Evolutionary conservation across 768 basidiomycete species (phyloP).

Genomic region (Pleurotus djamor): DNA sequence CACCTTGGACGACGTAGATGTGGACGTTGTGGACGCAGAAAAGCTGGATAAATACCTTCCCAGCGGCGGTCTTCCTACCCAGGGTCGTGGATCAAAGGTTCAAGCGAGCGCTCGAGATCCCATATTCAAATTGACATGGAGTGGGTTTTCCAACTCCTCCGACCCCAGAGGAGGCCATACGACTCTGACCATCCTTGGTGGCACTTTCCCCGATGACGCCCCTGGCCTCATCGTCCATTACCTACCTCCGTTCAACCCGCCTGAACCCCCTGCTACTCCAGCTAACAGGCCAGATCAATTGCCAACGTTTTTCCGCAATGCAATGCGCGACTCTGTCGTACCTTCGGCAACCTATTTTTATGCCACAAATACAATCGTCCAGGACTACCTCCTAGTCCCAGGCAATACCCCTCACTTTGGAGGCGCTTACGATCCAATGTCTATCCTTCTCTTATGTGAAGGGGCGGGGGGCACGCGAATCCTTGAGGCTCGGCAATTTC

Average conservation of each 20-base stretch:
- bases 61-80: neutral
- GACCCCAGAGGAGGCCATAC: conserved; percentile 74
- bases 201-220: conserved; percentile 48
- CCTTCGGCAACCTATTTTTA: conserved; percentile 55
- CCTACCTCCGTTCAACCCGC: conserved; percentile 63
- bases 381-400: conserved; percentile 82
- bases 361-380: conserved; percentile 52
- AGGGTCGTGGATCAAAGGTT: neutral
- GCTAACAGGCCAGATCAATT: conserved; percentile 29
- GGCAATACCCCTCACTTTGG: conserved; percentile 66
- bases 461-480: conserved; percentile 43
- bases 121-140: conserved; percentile 87
- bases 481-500: conserved; percentile 68
- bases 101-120: conserved; percentile 52
- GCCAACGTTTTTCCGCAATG: conserved; percentile 50
- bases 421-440: conserved; percentile 63
- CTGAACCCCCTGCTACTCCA: conserved; percentile 36
- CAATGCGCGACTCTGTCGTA: conserved; percentile 60
- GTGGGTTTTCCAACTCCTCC: conserved; percentile 63
- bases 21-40: conserved; percentile 50
- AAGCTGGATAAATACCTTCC: conserved; percentile 40
- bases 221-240: conserved; percentile 68
- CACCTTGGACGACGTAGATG: conserved; percentile 56
- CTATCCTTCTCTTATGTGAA: conserved; percentile 65
- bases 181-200: conserved; percentile 75